These are phyloP conservation scores for Mucor plumbeus DNA, from an alignment of 371 early-diverging fungal genomes.

Conservation along the genomic window DNA sequence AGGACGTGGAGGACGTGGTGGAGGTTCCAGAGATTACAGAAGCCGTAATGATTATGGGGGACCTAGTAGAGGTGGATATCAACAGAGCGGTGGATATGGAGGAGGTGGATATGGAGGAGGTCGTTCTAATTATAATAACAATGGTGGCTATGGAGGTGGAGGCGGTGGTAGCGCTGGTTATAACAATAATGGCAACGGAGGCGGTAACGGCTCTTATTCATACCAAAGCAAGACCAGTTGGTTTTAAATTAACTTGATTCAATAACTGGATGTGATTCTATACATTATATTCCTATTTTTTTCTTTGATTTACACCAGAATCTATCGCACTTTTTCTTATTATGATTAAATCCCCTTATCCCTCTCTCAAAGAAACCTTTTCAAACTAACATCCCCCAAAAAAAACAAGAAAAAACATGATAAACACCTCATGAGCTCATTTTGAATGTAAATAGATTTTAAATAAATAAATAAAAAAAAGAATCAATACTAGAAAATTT, in stretches of 20 bases:
- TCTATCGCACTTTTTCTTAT: not conserved
- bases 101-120: slow-evolving; percentile 22
- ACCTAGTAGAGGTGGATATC: slow-evolving; percentile 3
- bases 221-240: slow-evolving; percentile 69
- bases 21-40: slow-evolving; percentile 68
- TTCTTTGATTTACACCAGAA: not conserved
- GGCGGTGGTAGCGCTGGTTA: slow-evolving; percentile 7
- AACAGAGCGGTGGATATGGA: not conserved
- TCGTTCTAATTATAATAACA: slow-evolving; percentile 17
- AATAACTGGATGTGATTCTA: not conserved
- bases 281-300: not conserved
- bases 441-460: slow-evolving; percentile 7
- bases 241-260: slow-evolving; percentile 55
- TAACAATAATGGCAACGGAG: slow-evolving; percentile 24
- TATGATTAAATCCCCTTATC: not conserved
- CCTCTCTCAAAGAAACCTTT: not conserved
- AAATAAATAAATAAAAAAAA: slow-evolving; percentile 5
- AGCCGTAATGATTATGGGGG: slow-evolving; percentile 57
- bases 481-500: no score
- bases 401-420: slow-evolving; percentile 2
- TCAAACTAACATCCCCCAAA: not conserved
- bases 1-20: slow-evolving; percentile 83
- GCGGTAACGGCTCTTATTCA: slow-evolving; percentile 19
- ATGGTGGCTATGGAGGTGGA: slow-evolving; percentile 18
- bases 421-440: not conserved